These are phyloP conservation scores for Trichoderma gracile DNA, from an alignment of 2,329 filamentous ascomycete species.

Conservation along the genomic window DNA sequence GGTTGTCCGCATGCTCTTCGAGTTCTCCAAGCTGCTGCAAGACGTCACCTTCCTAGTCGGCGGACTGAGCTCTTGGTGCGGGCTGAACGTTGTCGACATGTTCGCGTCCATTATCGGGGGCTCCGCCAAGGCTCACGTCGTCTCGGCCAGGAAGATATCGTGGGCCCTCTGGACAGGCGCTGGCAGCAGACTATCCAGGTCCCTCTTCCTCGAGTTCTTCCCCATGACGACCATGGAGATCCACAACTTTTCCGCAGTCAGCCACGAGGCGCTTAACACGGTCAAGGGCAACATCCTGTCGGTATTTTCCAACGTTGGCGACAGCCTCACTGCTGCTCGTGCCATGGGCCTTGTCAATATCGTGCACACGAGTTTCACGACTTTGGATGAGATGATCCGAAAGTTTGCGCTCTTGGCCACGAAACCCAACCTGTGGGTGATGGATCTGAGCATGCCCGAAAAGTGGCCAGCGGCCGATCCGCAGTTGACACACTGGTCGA, in stretches of 20 bases:
- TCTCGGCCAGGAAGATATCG: slow-evolving; percentile 42
- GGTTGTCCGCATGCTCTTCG: slow-evolving; percentile 70
- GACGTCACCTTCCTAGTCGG: slow-evolving; percentile 69
- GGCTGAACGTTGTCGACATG: slow-evolving; percentile 44
- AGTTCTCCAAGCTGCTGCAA: slow-evolving; percentile 74
- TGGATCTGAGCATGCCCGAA: slow-evolving; percentile 53
- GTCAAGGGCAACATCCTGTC: slow-evolving; percentile 56
- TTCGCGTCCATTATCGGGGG: slow-evolving; percentile 41
- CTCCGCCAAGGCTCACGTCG: slow-evolving; percentile 34
- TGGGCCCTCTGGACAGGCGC: slow-evolving; percentile 48
- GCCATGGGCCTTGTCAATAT: slow-evolving; percentile 43
- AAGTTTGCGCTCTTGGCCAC: slow-evolving; percentile 36
- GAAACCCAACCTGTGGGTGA: slow-evolving; percentile 58
- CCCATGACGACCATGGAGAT: slow-evolving; percentile 62
- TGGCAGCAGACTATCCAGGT: slow-evolving; percentile 51
- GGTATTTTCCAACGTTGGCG: slow-evolving; percentile 44
- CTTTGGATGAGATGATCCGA: slow-evolving; percentile 28
- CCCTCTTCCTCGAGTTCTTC: slow-evolving; percentile 52
- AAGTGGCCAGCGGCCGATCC: slow-evolving; percentile 49
- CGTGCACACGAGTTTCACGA: slow-evolving; percentile 16
- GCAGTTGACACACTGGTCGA: slow-evolving; percentile 66
- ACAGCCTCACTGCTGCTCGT: slow-evolving; percentile 46
- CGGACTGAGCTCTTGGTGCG: slow-evolving; percentile 53
- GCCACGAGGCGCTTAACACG: slow-evolving; percentile 66
- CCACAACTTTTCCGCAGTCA: slow-evolving; percentile 74